These are phyloP conservation scores for Teratosphaeria nubilosa DNA, from an alignment of 2,329 filamentous ascomycete species.

Conservation along the genomic window DNA sequence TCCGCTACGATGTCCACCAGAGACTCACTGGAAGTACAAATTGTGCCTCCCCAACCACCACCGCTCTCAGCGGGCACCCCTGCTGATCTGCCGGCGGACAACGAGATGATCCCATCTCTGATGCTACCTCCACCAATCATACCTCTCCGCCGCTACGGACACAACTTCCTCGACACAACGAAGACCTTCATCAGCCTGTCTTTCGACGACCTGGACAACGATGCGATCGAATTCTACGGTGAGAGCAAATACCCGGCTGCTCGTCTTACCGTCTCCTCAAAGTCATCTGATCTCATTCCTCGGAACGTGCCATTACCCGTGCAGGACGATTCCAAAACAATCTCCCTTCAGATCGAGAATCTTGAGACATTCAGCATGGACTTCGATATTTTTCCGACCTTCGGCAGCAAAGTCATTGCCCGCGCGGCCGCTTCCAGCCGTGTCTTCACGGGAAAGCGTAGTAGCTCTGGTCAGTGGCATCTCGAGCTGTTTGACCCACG, in stretches of 20 bases:
- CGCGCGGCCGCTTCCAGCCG: conserved; percentile 86
- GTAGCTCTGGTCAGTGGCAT: conserved; percentile 70
- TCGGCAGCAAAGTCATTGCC: conserved; percentile 93
- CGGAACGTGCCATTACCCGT: conserved; percentile 93
- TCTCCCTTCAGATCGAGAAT: conserved; percentile 94
- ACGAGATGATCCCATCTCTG: conserved; percentile 82
- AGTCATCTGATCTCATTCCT: conserved; percentile 88
- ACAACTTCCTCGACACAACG: conserved; percentile 88
- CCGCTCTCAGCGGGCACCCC: conserved; percentile 43
- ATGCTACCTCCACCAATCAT: conserved; percentile 94
- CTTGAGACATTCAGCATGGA: conserved; percentile 88
- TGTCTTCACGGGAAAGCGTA: conserved; percentile 66
- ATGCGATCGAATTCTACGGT: conserved; percentile 91
- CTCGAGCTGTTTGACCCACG: conserved; percentile 88
- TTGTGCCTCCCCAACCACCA: conserved; percentile 30
- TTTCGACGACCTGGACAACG: conserved; percentile 63
- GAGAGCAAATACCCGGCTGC: conserved; percentile 93
- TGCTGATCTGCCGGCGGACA: conserved; percentile 38
- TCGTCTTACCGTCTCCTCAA: conserved; percentile 90
- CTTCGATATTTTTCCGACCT: conserved; percentile 95
- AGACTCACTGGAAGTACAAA: conserved; percentile 18
- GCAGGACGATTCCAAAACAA: conserved; percentile 85
- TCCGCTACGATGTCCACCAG: conserved; percentile 4
- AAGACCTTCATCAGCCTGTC: conserved; percentile 92
- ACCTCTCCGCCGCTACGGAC: conserved; percentile 83